phyloP scores from a whole-genome alignment of 208 protist genomes.

The Trypanosoma melophagium region DNA sequence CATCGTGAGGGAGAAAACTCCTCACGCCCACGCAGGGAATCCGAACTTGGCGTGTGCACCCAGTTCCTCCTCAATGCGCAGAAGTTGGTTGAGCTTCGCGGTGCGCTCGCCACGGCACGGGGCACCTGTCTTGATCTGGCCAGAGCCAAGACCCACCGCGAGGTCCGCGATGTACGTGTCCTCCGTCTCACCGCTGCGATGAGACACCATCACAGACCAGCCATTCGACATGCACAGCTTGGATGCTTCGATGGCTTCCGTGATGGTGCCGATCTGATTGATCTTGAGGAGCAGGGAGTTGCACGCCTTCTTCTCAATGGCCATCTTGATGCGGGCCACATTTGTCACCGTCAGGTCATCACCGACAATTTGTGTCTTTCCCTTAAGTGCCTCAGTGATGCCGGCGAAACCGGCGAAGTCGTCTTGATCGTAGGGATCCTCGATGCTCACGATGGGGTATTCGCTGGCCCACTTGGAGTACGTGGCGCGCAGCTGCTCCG shows the following conservation, averaged over 20 bases:
- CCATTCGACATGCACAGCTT: conserved; percentile 80
- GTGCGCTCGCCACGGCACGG: conserved; percentile 96
- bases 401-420: conserved; percentile 93
- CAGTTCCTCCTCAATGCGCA: conserved; percentile 98
- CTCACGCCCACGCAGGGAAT: conserved; percentile 65
- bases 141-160: conserved; percentile 94
- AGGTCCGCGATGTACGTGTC: conserved; percentile 99
- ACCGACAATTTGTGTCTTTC: conserved; percentile 96
- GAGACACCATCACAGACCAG: conserved; percentile 91
- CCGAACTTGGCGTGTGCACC: conserved; percentile 71
- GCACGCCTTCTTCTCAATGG: conserved; percentile 89
- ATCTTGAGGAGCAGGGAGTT: conserved; percentile 99
- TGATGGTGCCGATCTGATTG: conserved; percentile 99
- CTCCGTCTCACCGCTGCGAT: conserved; percentile 98
- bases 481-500: conserved; percentile 84
- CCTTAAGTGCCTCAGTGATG: conserved; percentile 72
- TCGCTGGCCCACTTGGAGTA: conserved; percentile 90
- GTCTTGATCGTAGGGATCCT: conserved; percentile 99
- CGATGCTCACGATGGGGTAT: conserved; percentile 98
- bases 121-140: conserved; percentile 99
- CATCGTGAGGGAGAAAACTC: background rate
- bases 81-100: conserved; percentile 99
- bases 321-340: conserved; percentile 94
- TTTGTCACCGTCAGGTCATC: conserved; percentile 99
- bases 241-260: conserved; percentile 96